These are phyloP conservation scores for Camellia japonica DNA, from an alignment of 148 eudicot genomes.

Conservation along the genomic window DNA sequence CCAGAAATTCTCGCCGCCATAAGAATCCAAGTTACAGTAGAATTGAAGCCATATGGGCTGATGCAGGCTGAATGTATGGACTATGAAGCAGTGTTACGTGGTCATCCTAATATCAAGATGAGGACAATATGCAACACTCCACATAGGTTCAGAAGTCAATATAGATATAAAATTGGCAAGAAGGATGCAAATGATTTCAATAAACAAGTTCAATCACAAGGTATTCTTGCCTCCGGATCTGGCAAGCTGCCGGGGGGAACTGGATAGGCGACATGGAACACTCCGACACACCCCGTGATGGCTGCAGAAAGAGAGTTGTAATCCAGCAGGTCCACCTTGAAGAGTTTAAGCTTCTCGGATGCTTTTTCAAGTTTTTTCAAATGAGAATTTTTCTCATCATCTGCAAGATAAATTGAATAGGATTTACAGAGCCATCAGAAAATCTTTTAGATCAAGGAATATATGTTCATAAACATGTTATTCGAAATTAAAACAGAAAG, in stretches of 20 bases:
- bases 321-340: slow-evolving; percentile 42
- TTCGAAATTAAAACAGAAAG: neutral
- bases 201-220: slow-evolving; percentile 2
- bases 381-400: slow-evolving; percentile 35
- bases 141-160: neutral
- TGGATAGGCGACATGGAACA: slow-evolving; percentile 51
- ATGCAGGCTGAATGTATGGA: neutral
- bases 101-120: neutral
- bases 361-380: slow-evolving; percentile 36
- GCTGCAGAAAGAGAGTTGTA: slow-evolving; percentile 30
- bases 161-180: neutral
- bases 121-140: neutral
- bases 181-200: neutral
- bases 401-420: slow-evolving; percentile 17
- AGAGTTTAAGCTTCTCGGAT: slow-evolving; percentile 31
- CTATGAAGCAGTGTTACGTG: neutral
- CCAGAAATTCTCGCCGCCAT: neutral
- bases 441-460: neutral
- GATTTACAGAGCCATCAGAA: neutral
- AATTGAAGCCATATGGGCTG: neutral
- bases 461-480: neutral
- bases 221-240: slow-evolving; percentile 39
- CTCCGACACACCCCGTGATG: slow-evolving; percentile 39
- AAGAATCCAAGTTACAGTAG: neutral
- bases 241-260: slow-evolving; percentile 28